These are phyloP conservation scores for Sungouiozyma intestinalis DNA, from an alignment of 805 yeast genomes.

Conservation along the genomic window DNA sequence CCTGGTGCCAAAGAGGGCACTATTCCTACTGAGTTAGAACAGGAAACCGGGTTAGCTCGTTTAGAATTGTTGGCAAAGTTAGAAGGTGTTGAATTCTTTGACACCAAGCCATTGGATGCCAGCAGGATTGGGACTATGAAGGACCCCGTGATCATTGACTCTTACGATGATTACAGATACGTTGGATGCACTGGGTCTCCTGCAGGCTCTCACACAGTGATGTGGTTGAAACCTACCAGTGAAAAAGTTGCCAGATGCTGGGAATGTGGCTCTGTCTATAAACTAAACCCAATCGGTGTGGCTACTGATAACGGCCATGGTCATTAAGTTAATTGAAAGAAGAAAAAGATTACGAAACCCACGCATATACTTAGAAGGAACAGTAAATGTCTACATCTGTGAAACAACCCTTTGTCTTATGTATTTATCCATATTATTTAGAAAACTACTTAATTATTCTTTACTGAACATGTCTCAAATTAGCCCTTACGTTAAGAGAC, in stretches of 20 bases:
- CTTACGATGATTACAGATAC: conserved; percentile 86
- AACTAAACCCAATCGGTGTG: conserved; percentile 79
- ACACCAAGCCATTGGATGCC: conserved; percentile 75
- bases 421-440: not conserved
- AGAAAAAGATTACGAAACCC: not conserved
- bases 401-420: not conserved
- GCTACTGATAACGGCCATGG: conserved; percentile 38
- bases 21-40: conserved; percentile 89
- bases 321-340: conserved; percentile 5
- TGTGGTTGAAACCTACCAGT: conserved; percentile 86
- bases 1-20: conserved; percentile 80
- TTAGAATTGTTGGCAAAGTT: conserved; percentile 85
- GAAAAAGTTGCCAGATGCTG: conserved; percentile 88
- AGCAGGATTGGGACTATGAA: conserved; percentile 84
- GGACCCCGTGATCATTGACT: conserved; percentile 82
- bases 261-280: conserved; percentile 97
- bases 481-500: no score
- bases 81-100: conserved; percentile 92
- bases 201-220: conserved; percentile 79
- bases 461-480: not conserved
- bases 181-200: conserved; percentile 97
- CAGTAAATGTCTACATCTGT: no score
- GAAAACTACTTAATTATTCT: not conserved
- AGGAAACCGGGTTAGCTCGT: conserved; percentile 98
- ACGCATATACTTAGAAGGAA: no score